phyloP scores from a whole-genome alignment of 2,329 filamentous ascomycete species.

The Trichoderma citrinoviride region DNA sequence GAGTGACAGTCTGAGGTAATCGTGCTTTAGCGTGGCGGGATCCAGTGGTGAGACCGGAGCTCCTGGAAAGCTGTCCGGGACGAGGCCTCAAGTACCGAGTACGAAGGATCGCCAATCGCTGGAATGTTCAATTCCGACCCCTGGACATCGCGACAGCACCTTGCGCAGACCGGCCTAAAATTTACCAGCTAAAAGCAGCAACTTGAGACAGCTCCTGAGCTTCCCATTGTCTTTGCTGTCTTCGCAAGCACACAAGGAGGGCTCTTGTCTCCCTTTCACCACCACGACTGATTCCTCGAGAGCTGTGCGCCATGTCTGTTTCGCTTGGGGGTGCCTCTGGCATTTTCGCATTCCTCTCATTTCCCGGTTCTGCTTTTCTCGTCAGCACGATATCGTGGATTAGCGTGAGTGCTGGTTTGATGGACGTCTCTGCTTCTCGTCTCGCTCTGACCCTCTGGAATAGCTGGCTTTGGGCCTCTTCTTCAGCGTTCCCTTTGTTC shows the following conservation, averaged over 20 bases:
- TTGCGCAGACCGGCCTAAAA: not conserved
- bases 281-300: not conserved
- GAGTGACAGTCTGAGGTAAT: slow-evolving; percentile 1
- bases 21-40: slow-evolving; percentile 3
- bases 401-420: slow-evolving; percentile 35
- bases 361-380: slow-evolving; percentile 34
- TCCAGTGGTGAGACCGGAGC: slow-evolving; percentile 1
- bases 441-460: slow-evolving; percentile 17
- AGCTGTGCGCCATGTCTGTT: slow-evolving; percentile 28
- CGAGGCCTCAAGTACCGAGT: slow-evolving; percentile 8
- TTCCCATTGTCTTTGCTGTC: not conserved
- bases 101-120: not conserved
- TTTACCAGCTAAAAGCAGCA: not conserved
- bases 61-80: not conserved
- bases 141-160: slow-evolving; percentile 5
- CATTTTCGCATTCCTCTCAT: slow-evolving; percentile 29
- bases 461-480: slow-evolving; percentile 47
- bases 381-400: slow-evolving; percentile 39
- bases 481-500: slow-evolving; percentile 46
- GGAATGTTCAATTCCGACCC: not conserved
- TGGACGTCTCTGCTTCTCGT: not conserved
- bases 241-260: not conserved
- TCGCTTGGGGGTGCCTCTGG: slow-evolving; percentile 25
- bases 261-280: not conserved
- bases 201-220: slow-evolving; percentile 13